Conservation (phyloP, 2,329 filamentous ascomycete genomes). For the Rosellinia necatrix region DNA sequence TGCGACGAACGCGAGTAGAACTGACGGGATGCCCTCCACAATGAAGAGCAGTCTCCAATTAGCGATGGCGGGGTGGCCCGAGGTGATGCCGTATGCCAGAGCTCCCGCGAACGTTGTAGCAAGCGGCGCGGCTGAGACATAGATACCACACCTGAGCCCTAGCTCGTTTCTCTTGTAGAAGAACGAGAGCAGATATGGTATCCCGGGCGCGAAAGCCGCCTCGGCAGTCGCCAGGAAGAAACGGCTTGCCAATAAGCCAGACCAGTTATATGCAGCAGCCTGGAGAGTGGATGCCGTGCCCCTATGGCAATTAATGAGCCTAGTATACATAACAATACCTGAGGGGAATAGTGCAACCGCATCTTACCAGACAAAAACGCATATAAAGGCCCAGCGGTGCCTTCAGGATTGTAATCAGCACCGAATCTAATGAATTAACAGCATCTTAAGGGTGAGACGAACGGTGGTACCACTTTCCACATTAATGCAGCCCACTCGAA, state of each 20-base stretch:
- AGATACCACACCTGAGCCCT: constrained; percentile 45
- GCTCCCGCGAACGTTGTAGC: constrained; percentile 73
- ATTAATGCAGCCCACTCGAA: constrained; percentile 50
- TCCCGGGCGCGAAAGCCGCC: constrained; percentile 41
- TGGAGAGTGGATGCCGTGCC: constrained; percentile 40
- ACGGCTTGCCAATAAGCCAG: constrained; percentile 39
- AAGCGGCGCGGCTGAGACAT: constrained; percentile 58
- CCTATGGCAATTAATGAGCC: constrained; percentile 27
- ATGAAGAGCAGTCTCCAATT: constrained; percentile 44
- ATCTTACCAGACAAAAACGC: constrained; percentile 39
- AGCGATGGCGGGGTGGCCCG: constrained; percentile 59
- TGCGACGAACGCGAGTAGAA: constrained; percentile 39
- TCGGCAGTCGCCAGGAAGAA: constrained; percentile 42
- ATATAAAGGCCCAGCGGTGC: constrained; percentile 37
- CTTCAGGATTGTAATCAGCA: constrained; percentile 24
- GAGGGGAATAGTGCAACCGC: not conserved
- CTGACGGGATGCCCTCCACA: constrained; percentile 43
- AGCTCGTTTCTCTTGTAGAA: constrained; percentile 51
- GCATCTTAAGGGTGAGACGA: constrained; percentile 22
- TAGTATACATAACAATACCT: not conserved
- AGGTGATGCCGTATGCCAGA: constrained; percentile 70
- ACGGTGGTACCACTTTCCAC: constrained; percentile 50
- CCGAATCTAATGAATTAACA: not conserved
- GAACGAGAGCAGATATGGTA: constrained; percentile 43
- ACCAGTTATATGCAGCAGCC: constrained; percentile 39